phyloP scores from a whole-genome alignment of 306 rosid species.

The Gillenia trifoliata region DNA sequence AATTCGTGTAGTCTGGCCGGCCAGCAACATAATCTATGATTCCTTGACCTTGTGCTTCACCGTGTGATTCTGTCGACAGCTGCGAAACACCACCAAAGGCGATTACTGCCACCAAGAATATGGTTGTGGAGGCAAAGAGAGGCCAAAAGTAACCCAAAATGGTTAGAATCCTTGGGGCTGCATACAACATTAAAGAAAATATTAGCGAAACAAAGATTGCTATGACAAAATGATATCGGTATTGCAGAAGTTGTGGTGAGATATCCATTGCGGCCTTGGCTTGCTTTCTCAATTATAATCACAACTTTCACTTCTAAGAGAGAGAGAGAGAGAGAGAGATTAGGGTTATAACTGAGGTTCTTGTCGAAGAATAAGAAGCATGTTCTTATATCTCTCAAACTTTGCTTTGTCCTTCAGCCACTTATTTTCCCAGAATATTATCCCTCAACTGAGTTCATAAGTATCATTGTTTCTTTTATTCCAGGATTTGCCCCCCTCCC shows the following conservation, averaged over 20 bases:
- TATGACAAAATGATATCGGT: slow-evolving; percentile 51
- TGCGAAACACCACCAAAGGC: slow-evolving; percentile 64
- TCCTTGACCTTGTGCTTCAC: slow-evolving; percentile 58
- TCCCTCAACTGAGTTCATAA: too few species aligned
- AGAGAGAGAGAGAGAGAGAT: slow-evolving; percentile 26
- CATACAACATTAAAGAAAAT: slow-evolving; percentile 46
- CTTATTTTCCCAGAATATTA: too few species aligned
- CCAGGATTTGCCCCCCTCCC: too few species aligned
- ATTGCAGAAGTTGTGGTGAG: slow-evolving; percentile 49
- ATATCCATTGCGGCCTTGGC: slow-evolving; percentile 20
- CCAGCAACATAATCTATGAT: slow-evolving; percentile 69
- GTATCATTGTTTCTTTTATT: too few species aligned
- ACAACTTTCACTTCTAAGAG: slow-evolving; percentile 5
- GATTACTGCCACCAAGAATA: slow-evolving; percentile 44
- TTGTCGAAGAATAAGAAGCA: slow-evolving; percentile 18
- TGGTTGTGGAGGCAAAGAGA: slow-evolving; percentile 70
- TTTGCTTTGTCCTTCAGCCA: slow-evolving; percentile 34
- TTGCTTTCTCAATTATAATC: background rate
- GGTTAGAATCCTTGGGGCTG: slow-evolving; percentile 49
- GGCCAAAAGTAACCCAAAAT: slow-evolving; percentile 81
- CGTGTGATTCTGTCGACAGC: slow-evolving; percentile 43
- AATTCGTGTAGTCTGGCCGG: slow-evolving; percentile 25
- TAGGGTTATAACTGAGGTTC: background rate
- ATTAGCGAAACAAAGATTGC: slow-evolving; percentile 39
- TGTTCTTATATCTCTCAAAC: slow-evolving; percentile 24